A percentile compares a stretch with the other conserved stretches of the same genome.
Conservation (phyloP, 768 basidiomycete species). For the Lactarius sanguifluus region DNA sequence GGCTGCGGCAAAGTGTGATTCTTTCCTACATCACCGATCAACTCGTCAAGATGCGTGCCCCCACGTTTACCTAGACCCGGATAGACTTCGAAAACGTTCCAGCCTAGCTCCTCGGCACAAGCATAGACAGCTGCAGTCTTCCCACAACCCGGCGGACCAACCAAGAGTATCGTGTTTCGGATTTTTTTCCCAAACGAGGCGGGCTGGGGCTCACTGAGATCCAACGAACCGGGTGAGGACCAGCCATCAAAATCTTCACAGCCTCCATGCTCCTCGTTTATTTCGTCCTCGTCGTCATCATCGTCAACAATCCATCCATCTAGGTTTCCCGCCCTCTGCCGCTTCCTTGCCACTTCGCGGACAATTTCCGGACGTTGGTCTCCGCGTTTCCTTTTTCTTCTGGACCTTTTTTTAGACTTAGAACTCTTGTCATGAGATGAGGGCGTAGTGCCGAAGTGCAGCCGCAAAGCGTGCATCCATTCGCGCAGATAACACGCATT, state of each 20-base stretch:
- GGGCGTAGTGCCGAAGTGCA: conserved; percentile 45
- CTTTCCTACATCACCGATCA: conserved; percentile 91
- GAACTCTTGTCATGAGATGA: conserved; percentile 19
- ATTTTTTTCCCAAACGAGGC: conserved; percentile 48
- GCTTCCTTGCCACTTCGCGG: conserved; percentile 28
- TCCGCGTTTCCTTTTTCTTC: conserved; percentile 25
- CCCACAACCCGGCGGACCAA: conserved; percentile 80
- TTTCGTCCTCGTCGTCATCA: conserved; percentile 21
- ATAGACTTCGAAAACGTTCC: conserved; percentile 96
- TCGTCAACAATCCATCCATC: conserved; percentile 28
- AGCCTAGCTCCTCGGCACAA: conserved; percentile 89
- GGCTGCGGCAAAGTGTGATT: conserved; percentile 62
- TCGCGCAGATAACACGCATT: conserved; percentile 70
- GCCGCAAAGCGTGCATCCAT: conserved; percentile 72
- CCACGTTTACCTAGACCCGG: conserved; percentile 92
- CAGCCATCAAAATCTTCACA: conserved; percentile 4
- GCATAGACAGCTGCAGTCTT: conserved; percentile 95
- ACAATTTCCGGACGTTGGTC: conserved; percentile 24
- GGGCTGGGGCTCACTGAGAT: conserved; percentile 16
- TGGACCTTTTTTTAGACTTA: conserved; percentile 11
- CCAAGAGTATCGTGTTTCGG: conserved; percentile 83
- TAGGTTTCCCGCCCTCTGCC: conserved; percentile 22
- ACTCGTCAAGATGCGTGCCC: conserved; percentile 69
- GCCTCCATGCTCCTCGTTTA: neutral
- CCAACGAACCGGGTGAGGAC: conserved; percentile 9